A percentile compares a stretch with the other conserved stretches of the same genome.
Conservation (phyloP, 169 alveolate species). For the Theileria annulata region DNA sequence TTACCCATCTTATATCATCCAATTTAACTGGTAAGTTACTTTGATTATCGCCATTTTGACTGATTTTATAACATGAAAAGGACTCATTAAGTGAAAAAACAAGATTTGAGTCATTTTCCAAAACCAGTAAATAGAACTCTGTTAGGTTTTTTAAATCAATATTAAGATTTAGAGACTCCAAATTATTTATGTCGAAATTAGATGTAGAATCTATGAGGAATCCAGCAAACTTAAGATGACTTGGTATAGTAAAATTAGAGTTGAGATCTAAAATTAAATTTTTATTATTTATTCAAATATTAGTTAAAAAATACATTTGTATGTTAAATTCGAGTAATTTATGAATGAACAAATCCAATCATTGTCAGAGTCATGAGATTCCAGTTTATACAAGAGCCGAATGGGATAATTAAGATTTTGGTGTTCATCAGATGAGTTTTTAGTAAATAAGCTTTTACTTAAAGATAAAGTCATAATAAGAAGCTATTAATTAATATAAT, state of each 20-base stretch:
- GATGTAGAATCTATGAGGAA: slow-evolving; percentile 10
- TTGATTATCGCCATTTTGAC: background rate
- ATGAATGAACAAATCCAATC: slow-evolving; percentile 62
- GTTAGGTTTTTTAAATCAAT: background rate
- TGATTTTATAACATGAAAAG: background rate
- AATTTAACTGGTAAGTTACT: background rate
- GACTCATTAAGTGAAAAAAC: slow-evolving; percentile 12
- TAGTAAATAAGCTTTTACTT: slow-evolving; percentile 1
- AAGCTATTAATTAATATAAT: background rate
- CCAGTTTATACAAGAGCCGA: slow-evolving; percentile 15
- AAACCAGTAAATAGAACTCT: background rate
- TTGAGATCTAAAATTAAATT: background rate
- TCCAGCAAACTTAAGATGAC: slow-evolving; percentile 48
- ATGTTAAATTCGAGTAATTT: background rate
- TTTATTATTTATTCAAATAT: background rate
- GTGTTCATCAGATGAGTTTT: background rate
- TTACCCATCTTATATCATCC: slow-evolving; percentile 49
- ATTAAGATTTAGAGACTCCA: background rate
- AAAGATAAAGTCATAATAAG: background rate
- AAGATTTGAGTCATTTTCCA: background rate
- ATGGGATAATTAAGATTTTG: background rate
- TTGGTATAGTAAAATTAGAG: slow-evolving; percentile 28
- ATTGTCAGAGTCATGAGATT: background rate
- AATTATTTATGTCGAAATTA: background rate
- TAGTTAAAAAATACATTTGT: slow-evolving; percentile 26